phyloP scores from a whole-genome alignment of 768 basidiomycete genomes.

The Amyloporia xantha region DNA sequence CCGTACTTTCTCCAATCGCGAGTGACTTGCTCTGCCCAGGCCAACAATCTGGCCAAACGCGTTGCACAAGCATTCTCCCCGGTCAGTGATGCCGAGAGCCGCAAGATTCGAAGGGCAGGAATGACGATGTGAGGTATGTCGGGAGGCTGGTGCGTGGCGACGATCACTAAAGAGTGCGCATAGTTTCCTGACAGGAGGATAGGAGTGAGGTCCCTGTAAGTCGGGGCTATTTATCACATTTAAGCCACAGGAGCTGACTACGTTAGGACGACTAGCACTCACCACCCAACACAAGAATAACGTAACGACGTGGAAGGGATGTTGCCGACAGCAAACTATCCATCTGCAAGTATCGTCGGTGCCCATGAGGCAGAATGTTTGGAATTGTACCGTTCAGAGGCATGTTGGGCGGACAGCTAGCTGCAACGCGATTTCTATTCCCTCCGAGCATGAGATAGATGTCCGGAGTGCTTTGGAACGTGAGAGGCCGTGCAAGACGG shows the following conservation, averaged over 20 bases:
- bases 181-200: slow-evolving; percentile 29
- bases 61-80: slow-evolving; percentile 27
- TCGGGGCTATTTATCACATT: slow-evolving; percentile 21
- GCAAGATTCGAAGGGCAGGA: slow-evolving; percentile 30
- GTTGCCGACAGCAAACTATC: slow-evolving; percentile 18
- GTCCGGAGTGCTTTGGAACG: no score
- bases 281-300: slow-evolving; percentile 34
- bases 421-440: no score
- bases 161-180: slow-evolving; percentile 31
- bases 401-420: no score
- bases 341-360: slow-evolving; percentile 17
- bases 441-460: no score
- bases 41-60: slow-evolving; percentile 30
- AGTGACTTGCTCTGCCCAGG: slow-evolving; percentile 35
- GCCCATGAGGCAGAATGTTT: no score
- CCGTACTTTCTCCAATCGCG: slow-evolving; percentile 30
- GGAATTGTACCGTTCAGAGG: no score
- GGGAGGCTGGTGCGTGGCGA: slow-evolving; percentile 30
- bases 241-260: slow-evolving; percentile 3
- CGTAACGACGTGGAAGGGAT: slow-evolving; percentile 22
- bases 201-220: slow-evolving; percentile 26
- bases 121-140: slow-evolving; percentile 21
- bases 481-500: no score
- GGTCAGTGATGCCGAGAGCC: slow-evolving; percentile 26
- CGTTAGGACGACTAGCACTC: slow-evolving; percentile 8